Evolutionary conservation across 805 yeast species (phyloP).

Genomic region (Zygosaccharomyces pseudorouxii): DNA sequence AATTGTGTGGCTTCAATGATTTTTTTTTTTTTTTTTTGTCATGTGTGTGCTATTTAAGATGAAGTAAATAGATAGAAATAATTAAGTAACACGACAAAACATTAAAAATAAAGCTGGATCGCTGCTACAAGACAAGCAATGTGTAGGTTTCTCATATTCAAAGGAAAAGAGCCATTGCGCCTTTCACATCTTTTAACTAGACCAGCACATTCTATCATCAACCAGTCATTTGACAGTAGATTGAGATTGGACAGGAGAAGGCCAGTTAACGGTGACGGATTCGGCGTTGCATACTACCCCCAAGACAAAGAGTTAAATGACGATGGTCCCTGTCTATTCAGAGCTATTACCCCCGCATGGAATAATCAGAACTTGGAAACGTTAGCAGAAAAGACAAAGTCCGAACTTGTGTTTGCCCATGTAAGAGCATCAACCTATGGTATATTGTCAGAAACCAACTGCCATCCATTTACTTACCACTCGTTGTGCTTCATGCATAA

Average conservation of each 20-base stretch:
- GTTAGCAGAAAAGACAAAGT: conserved; percentile 81
- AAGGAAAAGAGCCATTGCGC: conserved; percentile 84
- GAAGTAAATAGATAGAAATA: not conserved
- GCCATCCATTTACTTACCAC: conserved; percentile 92
- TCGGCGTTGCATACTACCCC: conserved; percentile 92
- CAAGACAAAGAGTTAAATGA: conserved; percentile 48
- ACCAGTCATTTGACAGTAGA: conserved; percentile 90
- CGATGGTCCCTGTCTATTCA: conserved; percentile 83
- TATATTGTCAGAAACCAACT: conserved; percentile 87
- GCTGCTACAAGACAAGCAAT: conserved; percentile 36
- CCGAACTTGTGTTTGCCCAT: conserved; percentile 85
- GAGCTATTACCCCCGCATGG: conserved; percentile 98
- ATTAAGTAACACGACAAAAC: not conserved
- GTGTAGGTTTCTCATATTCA: conserved; percentile 92
- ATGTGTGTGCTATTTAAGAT: not conserved
- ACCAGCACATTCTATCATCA: conserved; percentile 96
- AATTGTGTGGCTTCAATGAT: not conserved
- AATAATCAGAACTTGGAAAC: conserved; percentile 86
- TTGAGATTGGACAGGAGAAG: conserved; percentile 80
- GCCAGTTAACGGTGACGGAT: conserved; percentile 97
- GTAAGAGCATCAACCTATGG: conserved; percentile 97
- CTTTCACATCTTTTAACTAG: conserved; percentile 82
- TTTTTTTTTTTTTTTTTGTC: not conserved
- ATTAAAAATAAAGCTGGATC: not conserved
- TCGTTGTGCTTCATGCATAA: conserved; percentile 95